Conservation (phyloP, 2,329 filamentous ascomycete genomes). For the Aspergillus fumigatiaffinis region DNA sequence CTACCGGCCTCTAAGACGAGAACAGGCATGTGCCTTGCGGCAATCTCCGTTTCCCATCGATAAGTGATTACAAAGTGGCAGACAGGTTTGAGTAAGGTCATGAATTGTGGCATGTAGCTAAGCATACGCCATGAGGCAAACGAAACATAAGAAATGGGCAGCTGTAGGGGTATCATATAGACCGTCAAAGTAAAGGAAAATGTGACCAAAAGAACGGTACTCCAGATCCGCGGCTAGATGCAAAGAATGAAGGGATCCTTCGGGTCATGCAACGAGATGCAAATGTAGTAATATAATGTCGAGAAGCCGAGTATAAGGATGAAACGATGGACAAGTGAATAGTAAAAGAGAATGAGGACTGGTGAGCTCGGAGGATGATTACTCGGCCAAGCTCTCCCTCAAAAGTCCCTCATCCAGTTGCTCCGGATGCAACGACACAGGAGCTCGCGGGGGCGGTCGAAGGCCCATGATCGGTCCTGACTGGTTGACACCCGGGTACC, state of each 20-base stretch:
- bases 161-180: background rate
- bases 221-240: background rate
- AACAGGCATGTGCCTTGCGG: background rate
- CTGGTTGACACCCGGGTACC: slow-evolving; percentile 74
- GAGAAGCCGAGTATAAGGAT: background rate
- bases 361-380: background rate
- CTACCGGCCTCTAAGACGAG: background rate
- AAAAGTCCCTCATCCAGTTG: slow-evolving; percentile 59
- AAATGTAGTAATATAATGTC: background rate
- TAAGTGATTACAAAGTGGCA: background rate
- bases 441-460: slow-evolving; percentile 52
- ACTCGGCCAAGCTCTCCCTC: slow-evolving; percentile 55
- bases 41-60: background rate
- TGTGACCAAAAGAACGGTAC: background rate
- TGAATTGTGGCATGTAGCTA: background rate
- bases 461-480: slow-evolving; percentile 71
- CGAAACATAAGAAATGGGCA: background rate
- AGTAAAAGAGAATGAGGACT: background rate
- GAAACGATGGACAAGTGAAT: slow-evolving; percentile 1
- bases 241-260: background rate
- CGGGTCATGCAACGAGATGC: background rate
- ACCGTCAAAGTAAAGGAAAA: background rate
- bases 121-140: background rate
- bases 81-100: background rate
- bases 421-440: slow-evolving; percentile 56